Evolutionary conservation across 169 alveolate species (phyloP).

Genomic region (Cryptosporidium ubiquitum): DNA sequence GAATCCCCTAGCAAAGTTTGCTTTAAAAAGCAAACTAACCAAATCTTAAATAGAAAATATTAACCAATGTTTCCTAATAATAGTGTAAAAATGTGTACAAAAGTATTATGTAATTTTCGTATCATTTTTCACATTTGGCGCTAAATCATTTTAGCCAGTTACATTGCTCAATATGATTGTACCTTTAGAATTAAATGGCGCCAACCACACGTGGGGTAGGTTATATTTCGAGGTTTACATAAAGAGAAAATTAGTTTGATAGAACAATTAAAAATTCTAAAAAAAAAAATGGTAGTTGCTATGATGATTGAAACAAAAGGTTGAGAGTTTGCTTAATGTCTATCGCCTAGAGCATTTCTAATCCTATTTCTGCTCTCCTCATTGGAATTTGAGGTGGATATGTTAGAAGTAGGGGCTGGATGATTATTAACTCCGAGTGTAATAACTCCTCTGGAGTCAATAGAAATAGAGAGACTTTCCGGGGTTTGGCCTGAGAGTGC

Average conservation of each 20-base stretch:
- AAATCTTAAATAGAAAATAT: no score
- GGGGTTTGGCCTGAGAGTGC: conserved; percentile 58
- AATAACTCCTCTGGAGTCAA: conserved; percentile 63
- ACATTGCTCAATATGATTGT: no score
- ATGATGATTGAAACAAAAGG: neutral
- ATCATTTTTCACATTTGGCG: no score
- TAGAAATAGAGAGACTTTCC: conserved; percentile 55
- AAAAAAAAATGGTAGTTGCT: neutral
- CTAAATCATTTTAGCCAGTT: neutral
- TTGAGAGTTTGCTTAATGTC: neutral
- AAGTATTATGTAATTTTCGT: no score
- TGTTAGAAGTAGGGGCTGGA: neutral
- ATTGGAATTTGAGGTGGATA: neutral
- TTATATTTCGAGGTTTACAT: neutral
- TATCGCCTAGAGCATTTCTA: conserved; percentile 52
- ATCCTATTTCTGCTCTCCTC: conserved; percentile 63
- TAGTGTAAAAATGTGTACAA: no score
- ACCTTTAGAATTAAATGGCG: neutral
- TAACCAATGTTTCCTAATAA: no score
- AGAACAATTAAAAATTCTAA: neutral
- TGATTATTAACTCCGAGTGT: conserved; percentile 61
- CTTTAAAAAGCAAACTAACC: no score
- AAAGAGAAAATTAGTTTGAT: no score
- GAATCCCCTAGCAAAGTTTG: no score
- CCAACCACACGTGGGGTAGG: neutral